phyloP scores from a whole-genome alignment of 2,329 filamentous ascomycete species.

The Aspergillus hiratsukae region DNA sequence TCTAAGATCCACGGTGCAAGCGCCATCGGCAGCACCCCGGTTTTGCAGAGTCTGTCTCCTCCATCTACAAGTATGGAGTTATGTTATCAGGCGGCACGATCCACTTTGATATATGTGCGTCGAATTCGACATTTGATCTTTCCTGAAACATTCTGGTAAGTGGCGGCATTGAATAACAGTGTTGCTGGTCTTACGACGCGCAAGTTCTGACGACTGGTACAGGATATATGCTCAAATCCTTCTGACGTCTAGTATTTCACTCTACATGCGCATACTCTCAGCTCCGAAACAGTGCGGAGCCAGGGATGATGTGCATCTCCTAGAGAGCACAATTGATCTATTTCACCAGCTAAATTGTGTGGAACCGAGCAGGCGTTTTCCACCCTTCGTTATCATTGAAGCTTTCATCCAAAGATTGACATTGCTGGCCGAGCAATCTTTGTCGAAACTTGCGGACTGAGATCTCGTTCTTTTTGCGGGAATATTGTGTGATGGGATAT shows the following conservation, averaged over 20 bases:
- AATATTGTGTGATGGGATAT: neutral
- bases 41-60: constrained; percentile 1
- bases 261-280: constrained; percentile 13
- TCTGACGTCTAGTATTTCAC: constrained; percentile 13
- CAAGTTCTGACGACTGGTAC: neutral
- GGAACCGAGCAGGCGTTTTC: constrained; percentile 1
- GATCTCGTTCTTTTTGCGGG: neutral
- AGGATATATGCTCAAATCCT: constrained; percentile 24
- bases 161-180: neutral
- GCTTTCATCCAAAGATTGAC: constrained; percentile 5
- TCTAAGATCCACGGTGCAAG: constrained; percentile 21
- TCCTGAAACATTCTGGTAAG: constrained; percentile 19
- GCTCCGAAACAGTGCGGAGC: constrained; percentile 3
- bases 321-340: constrained; percentile 8
- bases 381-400: constrained; percentile 14
- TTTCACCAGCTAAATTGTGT: neutral
- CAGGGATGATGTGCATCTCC: constrained; percentile 10
- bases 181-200: too few species aligned
- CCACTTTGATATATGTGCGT: constrained; percentile 18
- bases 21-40: neutral
- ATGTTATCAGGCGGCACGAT: constrained; percentile 20
- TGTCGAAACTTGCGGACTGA: neutral
- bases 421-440: neutral
- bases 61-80: constrained; percentile 21
- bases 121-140: constrained; percentile 15